Evolutionary conservation across 2,329 filamentous ascomycete genomes (phyloP).

Genomic region (Fonsecaea nubica): DNA sequence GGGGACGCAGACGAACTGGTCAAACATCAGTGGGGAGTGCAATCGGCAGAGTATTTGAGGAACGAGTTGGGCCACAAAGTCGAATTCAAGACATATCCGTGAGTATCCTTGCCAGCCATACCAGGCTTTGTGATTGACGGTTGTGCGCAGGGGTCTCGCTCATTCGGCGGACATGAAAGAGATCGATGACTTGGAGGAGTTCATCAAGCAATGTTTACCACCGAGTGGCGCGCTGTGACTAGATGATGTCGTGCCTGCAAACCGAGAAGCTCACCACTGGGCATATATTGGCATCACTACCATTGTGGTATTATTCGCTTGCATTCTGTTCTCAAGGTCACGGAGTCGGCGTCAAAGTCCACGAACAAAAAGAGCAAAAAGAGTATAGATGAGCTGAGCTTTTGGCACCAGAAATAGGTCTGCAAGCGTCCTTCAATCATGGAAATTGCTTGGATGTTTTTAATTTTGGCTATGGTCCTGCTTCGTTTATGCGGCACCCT

Average conservation of each 20-base stretch:
- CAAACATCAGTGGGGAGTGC: slow-evolving; percentile 69
- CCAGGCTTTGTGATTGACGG: slow-evolving; percentile 3
- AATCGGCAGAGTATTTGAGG: slow-evolving; percentile 71
- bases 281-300: slow-evolving; percentile 2
- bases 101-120: slow-evolving; percentile 46
- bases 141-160: slow-evolving; percentile 63
- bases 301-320: slow-evolving; percentile 21
- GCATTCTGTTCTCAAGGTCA: slow-evolving; percentile 12
- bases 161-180: slow-evolving; percentile 81
- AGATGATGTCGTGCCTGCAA: slow-evolving; percentile 7
- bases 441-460: neutral
- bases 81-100: slow-evolving; percentile 77
- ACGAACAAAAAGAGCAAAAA: slow-evolving; percentile 19
- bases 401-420: neutral
- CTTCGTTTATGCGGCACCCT: slow-evolving; percentile 40
- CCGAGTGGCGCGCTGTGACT: slow-evolving; percentile 30
- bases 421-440: neutral
- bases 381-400: slow-evolving; percentile 20
- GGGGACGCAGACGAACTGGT: slow-evolving; percentile 80
- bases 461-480: neutral
- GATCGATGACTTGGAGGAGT: slow-evolving; percentile 78
- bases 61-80: slow-evolving; percentile 74
- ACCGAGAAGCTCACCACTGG: neutral
- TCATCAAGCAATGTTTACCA: slow-evolving; percentile 54
- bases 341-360: slow-evolving; percentile 19